phyloP scores from a whole-genome alignment of 305 asterid genomes.

The Fraxinus ornus region DNA sequence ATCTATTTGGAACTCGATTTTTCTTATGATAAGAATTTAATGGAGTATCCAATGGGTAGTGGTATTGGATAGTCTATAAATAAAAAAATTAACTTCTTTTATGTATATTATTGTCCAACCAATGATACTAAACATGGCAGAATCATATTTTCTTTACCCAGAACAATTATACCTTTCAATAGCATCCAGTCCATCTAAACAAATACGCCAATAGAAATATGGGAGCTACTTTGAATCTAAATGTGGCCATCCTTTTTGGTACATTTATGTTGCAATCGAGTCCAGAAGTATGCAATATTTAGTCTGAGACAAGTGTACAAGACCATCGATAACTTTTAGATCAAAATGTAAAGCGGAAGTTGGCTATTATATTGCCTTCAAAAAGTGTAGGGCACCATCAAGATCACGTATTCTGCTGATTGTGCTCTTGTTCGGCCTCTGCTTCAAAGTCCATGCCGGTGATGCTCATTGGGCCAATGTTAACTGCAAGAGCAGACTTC shows the following conservation, averaged over 20 bases:
- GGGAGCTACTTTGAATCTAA: neutral
- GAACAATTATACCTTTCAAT: neutral
- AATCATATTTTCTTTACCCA: neutral
- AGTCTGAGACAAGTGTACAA: neutral
- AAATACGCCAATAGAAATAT: neutral
- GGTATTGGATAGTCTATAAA: neutral
- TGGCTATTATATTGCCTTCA: constrained; percentile 1
- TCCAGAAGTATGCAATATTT: neutral
- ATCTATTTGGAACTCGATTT: neutral
- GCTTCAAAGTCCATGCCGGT: constrained; percentile 58
- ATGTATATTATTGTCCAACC: neutral
- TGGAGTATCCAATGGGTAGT: neutral
- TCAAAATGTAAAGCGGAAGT: neutral
- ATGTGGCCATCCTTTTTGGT: neutral
- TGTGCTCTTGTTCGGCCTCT: constrained; percentile 41
- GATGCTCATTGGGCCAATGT: constrained; percentile 80
- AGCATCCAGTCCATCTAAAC: neutral
- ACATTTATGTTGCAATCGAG: neutral
- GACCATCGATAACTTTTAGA: neutral
- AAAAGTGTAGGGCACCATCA: neutral
- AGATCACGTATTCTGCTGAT: constrained; percentile 24
- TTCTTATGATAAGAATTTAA: neutral
- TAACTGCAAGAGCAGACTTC: constrained; percentile 54
- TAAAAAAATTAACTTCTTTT: neutral
- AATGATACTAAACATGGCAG: neutral